Conservation (phyloP, 331 rosid species). For the Dryas integrifolia region DNA sequence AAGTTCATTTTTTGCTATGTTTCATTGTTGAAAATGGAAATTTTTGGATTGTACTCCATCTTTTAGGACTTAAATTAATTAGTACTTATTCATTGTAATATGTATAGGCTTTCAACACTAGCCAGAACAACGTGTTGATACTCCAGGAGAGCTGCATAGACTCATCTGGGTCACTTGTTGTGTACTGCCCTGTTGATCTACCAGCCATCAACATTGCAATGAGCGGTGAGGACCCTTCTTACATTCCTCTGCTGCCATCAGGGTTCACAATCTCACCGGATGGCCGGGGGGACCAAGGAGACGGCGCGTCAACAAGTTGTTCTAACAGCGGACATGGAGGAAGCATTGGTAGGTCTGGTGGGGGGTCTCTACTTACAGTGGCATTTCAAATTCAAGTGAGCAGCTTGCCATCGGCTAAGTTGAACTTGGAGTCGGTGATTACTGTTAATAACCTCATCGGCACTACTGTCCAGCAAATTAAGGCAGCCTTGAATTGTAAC, state of each 20-base stretch:
- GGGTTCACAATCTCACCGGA: slow-evolving; percentile 81
- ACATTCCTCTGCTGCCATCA: slow-evolving; percentile 74
- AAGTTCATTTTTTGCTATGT: background rate
- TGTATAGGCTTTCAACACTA: slow-evolving; percentile 64
- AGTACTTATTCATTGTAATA: background rate
- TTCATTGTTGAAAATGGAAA: background rate
- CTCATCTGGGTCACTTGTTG: slow-evolving; percentile 75
- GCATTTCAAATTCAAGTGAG: slow-evolving; percentile 89
- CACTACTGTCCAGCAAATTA: slow-evolving; percentile 82
- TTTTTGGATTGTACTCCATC: background rate
- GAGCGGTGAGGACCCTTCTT: slow-evolving; percentile 90
- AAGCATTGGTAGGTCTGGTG: background rate
- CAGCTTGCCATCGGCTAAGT: slow-evolving; percentile 77
- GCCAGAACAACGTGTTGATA: slow-evolving; percentile 88
- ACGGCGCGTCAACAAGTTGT: slow-evolving; percentile 63
- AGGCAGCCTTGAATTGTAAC: slow-evolving; percentile 79
- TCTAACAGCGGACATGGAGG: slow-evolving; percentile 18
- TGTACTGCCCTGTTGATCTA: slow-evolving; percentile 80
- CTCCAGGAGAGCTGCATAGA: slow-evolving; percentile 95
- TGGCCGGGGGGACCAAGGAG: slow-evolving; percentile 43
- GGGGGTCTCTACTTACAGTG: slow-evolving; percentile 78
- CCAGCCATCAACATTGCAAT: slow-evolving; percentile 79
- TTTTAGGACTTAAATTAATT: background rate
- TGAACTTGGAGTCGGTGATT: slow-evolving; percentile 82
- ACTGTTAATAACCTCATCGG: slow-evolving; percentile 83